Base-by-base conservation (phyloP, 2,329 filamentous ascomycete genomes). In the Amylocarpus encephaloides region DNA sequence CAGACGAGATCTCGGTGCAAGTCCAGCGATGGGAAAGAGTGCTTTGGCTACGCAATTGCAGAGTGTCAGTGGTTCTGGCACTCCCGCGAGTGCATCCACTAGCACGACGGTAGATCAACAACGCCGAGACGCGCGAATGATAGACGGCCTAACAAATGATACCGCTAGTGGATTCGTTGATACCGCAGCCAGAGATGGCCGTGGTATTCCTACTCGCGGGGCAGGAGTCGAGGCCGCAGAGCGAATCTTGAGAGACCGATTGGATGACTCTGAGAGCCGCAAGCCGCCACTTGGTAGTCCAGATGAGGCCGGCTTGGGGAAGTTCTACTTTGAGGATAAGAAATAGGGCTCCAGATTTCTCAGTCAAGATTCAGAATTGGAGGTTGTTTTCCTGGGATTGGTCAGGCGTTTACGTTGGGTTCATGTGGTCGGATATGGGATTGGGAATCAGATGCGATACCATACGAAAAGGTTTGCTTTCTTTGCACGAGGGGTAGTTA, bases 141-240 rank as follows among this genome's bases (percentile, higher is more conserved):
- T 86, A 49, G 82, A 88, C 62, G 83, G 83, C 1, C 75, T 86
- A 36, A 78, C 81, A 2, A 83, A 84, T 60, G 74, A 78, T 33
- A 66, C 73, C 36, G 76, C 81, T 53, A 74, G 76, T 46, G 65
- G 69, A 9, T 81, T 83, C 54, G 73, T 86, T 19, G 83, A 87
- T 66, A 86, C 82, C 2, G 84, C 82, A 1, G 54, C 54, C 58
- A 40, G 66, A 62, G 39, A 55, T 65, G 33, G 70, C 70, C 41
- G 49, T 1, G 54, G 54, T 5, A 47, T 55, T 4, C 33, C 50
- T 32, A 50, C 43, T 26, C 13, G 47, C 49, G 59, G 54, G 18
- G 47, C 52, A 18, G 58, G 52, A 34, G 57, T 51, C 41, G 80
- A 86, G 56, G 72, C 80, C 13, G 81, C 83, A 5, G 83, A 87